phyloP scores from a whole-genome alignment of 495 filamentous ascomycete genomes.

The Aspergillus saccharolyticus region DNA sequence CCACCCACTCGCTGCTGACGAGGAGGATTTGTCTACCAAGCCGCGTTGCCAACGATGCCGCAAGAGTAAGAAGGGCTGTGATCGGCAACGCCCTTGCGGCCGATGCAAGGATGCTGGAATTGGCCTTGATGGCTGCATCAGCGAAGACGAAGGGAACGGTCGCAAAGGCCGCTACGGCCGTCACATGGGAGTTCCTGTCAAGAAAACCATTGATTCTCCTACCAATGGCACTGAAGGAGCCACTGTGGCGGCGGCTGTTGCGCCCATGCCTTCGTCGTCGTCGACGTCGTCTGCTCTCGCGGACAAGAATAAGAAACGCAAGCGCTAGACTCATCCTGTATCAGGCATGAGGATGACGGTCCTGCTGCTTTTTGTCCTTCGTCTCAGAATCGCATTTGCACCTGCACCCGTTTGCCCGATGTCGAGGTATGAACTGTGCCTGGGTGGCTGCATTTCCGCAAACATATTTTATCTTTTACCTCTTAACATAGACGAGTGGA shows the following conservation, averaged over 20 bases:
- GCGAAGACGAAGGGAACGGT: slow-evolving; percentile 94
- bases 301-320: slow-evolving; percentile 70
- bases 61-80: slow-evolving; percentile 99
- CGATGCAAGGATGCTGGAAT: slow-evolving; percentile 95
- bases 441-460: slow-evolving; percentile 4
- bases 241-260: slow-evolving; percentile 23
- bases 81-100: slow-evolving; percentile 89
- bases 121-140: slow-evolving; percentile 84
- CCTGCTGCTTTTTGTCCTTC: not conserved
- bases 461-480: slow-evolving; percentile 3
- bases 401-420: not conserved
- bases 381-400: slow-evolving; percentile 1
- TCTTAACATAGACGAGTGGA: slow-evolving; percentile 15
- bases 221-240: slow-evolving; percentile 27
- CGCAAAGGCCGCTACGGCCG: slow-evolving; percentile 94
- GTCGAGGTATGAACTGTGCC: slow-evolving; percentile 1
- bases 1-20: slow-evolving; percentile 61
- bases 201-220: slow-evolving; percentile 52
- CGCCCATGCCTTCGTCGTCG: slow-evolving; percentile 14
- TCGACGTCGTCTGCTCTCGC: slow-evolving; percentile 21
- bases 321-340: slow-evolving; percentile 46
- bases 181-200: slow-evolving; percentile 92
- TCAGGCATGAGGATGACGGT: not conserved
- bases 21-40: slow-evolving; percentile 87
- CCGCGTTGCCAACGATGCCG: slow-evolving; percentile 96